Evolutionary conservation across 2,329 filamentous ascomycete genomes (phyloP).

Genomic region (Colletotrichum sp.): DNA sequence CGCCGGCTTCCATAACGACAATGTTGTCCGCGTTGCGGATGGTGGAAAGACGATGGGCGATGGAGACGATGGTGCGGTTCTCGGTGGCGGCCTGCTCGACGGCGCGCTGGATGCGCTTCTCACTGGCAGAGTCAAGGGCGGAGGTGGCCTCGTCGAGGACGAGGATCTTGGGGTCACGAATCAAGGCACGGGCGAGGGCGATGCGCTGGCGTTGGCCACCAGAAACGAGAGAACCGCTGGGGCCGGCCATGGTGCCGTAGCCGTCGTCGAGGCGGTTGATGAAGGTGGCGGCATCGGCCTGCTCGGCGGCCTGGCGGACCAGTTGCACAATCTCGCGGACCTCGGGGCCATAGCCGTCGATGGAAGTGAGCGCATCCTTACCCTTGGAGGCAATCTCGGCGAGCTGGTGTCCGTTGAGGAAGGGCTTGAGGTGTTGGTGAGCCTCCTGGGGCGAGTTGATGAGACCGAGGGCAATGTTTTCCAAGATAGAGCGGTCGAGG

Average conservation of each 20-base stretch:
- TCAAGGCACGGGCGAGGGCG: constrained; percentile 53
- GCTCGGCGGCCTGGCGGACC: constrained; percentile 50
- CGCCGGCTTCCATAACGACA: constrained; percentile 66
- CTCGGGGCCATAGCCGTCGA: constrained; percentile 22
- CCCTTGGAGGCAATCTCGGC: constrained; percentile 44
- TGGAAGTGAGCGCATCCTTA: constrained; percentile 25
- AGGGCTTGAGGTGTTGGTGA: constrained; percentile 37
- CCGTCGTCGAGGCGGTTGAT: constrained; percentile 54
- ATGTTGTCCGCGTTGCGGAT: constrained; percentile 71
- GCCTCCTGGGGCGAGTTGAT: constrained; percentile 37
- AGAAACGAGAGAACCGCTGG: constrained; percentile 50
- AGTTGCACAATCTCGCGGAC: constrained; percentile 49
- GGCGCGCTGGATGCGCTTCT: constrained; percentile 48
- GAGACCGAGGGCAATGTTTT: constrained; percentile 48
- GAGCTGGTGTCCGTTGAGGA: constrained; percentile 48
- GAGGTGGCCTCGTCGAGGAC: constrained; percentile 60
- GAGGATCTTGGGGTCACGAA: constrained; percentile 53
- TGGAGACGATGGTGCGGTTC: constrained; percentile 68
- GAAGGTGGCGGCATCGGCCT: constrained; percentile 60
- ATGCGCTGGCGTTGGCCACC: constrained; percentile 60
- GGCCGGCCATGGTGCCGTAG: constrained; percentile 50
- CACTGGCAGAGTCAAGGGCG: constrained; percentile 54
- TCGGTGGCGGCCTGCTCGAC: constrained; percentile 40
- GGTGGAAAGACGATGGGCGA: constrained; percentile 68
- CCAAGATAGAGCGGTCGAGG: constrained; percentile 40